Base-by-base conservation (phyloP, 495 filamentous ascomycete genomes). In the Neurospora terricola region DNA sequence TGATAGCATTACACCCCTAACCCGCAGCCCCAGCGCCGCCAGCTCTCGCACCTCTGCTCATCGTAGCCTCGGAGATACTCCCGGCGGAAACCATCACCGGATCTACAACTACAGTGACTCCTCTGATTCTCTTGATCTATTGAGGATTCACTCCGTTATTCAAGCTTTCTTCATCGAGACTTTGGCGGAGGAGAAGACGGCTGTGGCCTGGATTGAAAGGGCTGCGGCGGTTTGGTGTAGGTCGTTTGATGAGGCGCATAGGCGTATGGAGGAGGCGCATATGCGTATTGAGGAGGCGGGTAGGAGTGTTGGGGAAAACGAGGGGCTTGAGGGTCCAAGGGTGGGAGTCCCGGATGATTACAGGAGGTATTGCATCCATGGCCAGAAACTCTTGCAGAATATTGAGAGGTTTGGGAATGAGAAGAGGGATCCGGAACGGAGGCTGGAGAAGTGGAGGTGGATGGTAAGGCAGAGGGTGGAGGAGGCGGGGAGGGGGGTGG, bases 131-230 rank as follows among this genome's bases (percentile, higher is more conserved):
- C 86, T 93, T 27, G 92, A 94, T 70, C 86, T 94, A 40, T 85
- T 95, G 39, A 89, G 91, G 39, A 85, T 95, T 54, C 92, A 94
- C 78, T 90, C 88, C 39, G 91, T 95, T 1, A 91, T 94, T 7
- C 93, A 95, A 77, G 90, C 88, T 0, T 94, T 94, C 71, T 93
- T 92, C 73, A 87, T 91, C 21, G 91, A 93, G 76, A 86, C 88
- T 30, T 81, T 96, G 5, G 85, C 86, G 27, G 86, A 87, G 70
- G 85, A 89, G 42, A 83, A 85, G 11, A 84, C 90, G 30, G 80
- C 87, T 8, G 81, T 85, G n/a, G 88, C 87, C 23, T 93, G 90
- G 90, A 81, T 93, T 30, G 84, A 89, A 71, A 82, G 88, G 43
- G 88, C 90, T 14, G 84, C 86, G 7, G 81, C 81, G 2, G 82